Percentiles rank a stretch among this genome's conserved stretches.
These are phyloP conservation scores for Datura wrightii DNA, from an alignment of 257 asterid genomes.

Conservation along the genomic window DNA sequence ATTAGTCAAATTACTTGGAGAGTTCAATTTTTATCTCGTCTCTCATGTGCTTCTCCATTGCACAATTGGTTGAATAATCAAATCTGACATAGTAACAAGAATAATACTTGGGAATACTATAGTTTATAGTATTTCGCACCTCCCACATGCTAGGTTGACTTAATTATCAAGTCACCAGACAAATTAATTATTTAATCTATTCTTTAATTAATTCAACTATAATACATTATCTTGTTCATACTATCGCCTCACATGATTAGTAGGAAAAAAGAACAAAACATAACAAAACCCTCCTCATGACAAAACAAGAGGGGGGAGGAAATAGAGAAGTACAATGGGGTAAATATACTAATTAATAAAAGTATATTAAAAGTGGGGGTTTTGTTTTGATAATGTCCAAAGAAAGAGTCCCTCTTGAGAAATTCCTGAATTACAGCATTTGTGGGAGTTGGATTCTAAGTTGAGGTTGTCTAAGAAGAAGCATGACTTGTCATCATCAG, in stretches of 20 bases:
- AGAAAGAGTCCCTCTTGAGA: conserved; percentile 50
- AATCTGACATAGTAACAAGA: background rate
- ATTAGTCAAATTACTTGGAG: background rate
- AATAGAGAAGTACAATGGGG: background rate
- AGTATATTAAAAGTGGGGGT: background rate
- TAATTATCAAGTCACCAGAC: conserved; percentile 47
- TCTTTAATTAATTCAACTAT: background rate
- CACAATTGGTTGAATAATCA: conserved; percentile 17
- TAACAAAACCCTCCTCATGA: background rate
- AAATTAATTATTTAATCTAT: background rate
- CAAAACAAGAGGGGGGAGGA: background rate
- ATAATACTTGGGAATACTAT: background rate
- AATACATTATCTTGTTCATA: background rate
- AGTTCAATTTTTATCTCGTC: background rate
- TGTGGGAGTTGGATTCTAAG: conserved; percentile 29
- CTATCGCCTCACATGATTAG: background rate
- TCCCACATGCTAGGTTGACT: conserved; percentile 62
- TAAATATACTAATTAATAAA: background rate
- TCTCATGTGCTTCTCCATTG: background rate
- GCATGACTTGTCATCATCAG: conserved; percentile 40
- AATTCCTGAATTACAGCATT: conserved; percentile 44
- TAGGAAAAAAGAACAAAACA: background rate
- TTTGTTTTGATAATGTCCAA: conserved; percentile 38
- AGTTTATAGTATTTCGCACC: background rate
- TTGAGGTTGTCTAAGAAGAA: conserved; percentile 36